A percentile compares a stretch with the other conserved stretches of the same genome.
These are phyloP conservation scores for Iberis amara DNA, from an alignment of 441 rosid species.

Conservation along the genomic window DNA sequence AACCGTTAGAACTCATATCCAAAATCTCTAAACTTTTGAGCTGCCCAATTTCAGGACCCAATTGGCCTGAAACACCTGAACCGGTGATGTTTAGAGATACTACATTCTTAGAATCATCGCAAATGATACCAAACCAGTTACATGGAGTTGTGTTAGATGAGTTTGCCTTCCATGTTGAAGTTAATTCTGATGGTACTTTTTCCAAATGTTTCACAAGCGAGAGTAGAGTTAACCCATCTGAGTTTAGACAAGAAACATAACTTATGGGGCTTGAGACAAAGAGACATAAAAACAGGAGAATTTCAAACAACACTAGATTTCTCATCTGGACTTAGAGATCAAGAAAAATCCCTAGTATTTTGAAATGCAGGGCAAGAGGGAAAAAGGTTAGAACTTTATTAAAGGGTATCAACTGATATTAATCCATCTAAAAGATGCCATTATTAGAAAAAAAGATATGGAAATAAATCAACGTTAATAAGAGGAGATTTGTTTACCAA, in stretches of 20 bases:
- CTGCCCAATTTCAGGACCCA: slow-evolving; percentile 47
- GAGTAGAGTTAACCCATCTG: slow-evolving; percentile 43
- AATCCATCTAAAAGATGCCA: slow-evolving; percentile 1
- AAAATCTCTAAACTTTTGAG: slow-evolving; percentile 38
- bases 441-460: slow-evolving; percentile 7
- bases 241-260: slow-evolving; percentile 30
- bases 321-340: slow-evolving; percentile 13
- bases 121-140: slow-evolving; percentile 54
- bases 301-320: slow-evolving; percentile 7
- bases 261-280: slow-evolving; percentile 9
- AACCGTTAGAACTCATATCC: slow-evolving; percentile 40
- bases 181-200: slow-evolving; percentile 38
- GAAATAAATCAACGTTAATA: too few relatives aligned
- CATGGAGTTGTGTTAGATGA: slow-evolving; percentile 48
- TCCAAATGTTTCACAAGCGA: slow-evolving; percentile 42
- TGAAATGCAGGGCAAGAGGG: too few relatives aligned
- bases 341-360: too few relatives aligned
- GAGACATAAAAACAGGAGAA: slow-evolving; percentile 14
- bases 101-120: slow-evolving; percentile 37
- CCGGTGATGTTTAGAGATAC: slow-evolving; percentile 43
- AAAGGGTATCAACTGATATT: not conserved
- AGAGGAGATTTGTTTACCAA: not conserved
- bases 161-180: slow-evolving; percentile 42
- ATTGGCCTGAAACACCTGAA: slow-evolving; percentile 44
- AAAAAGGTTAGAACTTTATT: not conserved